Evolutionary conservation across 169 alveolate species (phyloP).

Genomic region (Eimeria necatrix): DNA sequence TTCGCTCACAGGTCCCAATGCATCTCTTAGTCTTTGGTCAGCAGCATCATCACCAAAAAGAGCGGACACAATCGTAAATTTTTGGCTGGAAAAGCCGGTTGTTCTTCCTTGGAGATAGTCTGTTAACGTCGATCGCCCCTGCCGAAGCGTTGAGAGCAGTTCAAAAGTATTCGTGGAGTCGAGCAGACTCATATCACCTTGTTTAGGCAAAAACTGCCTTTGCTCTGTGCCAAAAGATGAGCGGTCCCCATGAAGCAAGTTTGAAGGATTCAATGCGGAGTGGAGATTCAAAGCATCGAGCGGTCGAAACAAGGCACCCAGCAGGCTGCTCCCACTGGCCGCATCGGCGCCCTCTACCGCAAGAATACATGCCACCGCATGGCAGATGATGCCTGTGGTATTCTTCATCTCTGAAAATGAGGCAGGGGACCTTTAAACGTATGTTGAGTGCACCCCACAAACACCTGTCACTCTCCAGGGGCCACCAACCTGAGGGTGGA

Average conservation of each 20-base stretch:
- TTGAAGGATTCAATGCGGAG: slow-evolving; percentile 14
- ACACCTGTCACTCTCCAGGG: too few species aligned
- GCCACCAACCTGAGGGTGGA: too few species aligned
- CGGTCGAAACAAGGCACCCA: slow-evolving; percentile 48
- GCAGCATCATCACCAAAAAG: slow-evolving; percentile 62
- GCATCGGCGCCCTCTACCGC: slow-evolving; percentile 23
- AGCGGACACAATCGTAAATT: slow-evolving; percentile 59
- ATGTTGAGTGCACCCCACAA: too few species aligned
- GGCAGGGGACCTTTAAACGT: too few species aligned
- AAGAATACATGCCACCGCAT: not conserved
- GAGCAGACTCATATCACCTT: slow-evolving; percentile 54
- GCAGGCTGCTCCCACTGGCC: slow-evolving; percentile 12
- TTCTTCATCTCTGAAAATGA: not conserved
- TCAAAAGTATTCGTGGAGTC: slow-evolving; percentile 53
- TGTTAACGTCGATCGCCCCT: not conserved
- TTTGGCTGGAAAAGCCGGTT: slow-evolving; percentile 47
- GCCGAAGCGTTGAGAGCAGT: slow-evolving; percentile 46
- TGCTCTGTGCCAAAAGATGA: not conserved
- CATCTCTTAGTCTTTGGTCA: slow-evolving; percentile 49
- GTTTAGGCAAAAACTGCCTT: not conserved
- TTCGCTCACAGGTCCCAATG: slow-evolving; percentile 59
- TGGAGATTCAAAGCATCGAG: slow-evolving; percentile 58
- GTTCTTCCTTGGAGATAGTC: slow-evolving; percentile 12
- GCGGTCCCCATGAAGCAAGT: slow-evolving; percentile 54
- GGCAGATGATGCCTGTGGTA: slow-evolving; percentile 1